phyloP scores from a whole-genome alignment of 306 rosid genomes.

The Chamaecrista fasciculata region DNA sequence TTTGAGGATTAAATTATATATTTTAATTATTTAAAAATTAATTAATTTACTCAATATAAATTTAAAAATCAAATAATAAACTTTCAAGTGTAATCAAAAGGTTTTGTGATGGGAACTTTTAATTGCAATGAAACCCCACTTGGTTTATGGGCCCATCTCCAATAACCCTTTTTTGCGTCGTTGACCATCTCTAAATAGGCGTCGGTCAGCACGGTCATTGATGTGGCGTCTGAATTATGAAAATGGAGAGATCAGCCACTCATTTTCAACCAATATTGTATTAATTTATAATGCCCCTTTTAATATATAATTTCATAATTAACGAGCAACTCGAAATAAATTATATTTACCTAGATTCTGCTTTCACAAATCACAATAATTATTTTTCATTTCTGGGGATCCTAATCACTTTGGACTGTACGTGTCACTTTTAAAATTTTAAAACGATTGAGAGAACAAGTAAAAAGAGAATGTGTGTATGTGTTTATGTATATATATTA shows the following conservation, averaged over 20 bases:
- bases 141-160: constrained; percentile 34
- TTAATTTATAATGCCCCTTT: not conserved
- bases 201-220: constrained; percentile 9
- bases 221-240: not conserved
- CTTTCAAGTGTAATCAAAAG: not conserved
- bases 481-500: not conserved
- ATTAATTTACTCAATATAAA: no score
- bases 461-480: not conserved
- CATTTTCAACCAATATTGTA: not conserved
- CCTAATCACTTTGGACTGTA: not conserved
- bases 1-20: no score
- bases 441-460: not conserved
- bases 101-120: constrained; percentile 29
- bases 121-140: constrained; percentile 34
- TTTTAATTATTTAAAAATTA: no score
- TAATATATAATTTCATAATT: not conserved
- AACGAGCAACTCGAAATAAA: no score
- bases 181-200: constrained; percentile 18
- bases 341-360: no score
- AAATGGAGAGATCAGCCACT: not conserved
- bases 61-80: no score
- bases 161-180: constrained; percentile 24
- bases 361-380: no score
- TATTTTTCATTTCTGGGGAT: not conserved
- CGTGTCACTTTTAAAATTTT: not conserved